Evolutionary conservation across 2,329 filamentous ascomycete species (phyloP).

Genomic region (Penicillium vulpinum): DNA sequence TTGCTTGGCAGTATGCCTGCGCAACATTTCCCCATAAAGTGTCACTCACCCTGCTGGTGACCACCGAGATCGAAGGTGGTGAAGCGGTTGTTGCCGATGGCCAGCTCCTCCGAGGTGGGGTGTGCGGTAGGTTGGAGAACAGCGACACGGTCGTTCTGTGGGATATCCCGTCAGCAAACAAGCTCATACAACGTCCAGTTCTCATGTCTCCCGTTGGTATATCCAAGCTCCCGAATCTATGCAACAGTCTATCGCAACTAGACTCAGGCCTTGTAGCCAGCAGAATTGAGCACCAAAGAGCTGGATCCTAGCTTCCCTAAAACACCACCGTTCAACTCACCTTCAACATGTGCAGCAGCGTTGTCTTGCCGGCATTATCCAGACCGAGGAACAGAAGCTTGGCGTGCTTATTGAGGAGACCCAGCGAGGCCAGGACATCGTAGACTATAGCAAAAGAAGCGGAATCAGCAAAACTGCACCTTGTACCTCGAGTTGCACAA

Average conservation of each 20-base stretch:
- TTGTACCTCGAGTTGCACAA: background rate
- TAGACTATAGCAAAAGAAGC: constrained; percentile 62
- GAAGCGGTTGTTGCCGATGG: constrained; percentile 90
- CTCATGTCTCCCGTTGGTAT: background rate
- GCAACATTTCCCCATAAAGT: background rate
- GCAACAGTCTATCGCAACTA: background rate
- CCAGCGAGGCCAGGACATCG: constrained; percentile 83
- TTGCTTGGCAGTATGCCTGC: background rate
- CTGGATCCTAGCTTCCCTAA: background rate
- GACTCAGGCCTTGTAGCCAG: background rate
- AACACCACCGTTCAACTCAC: constrained; percentile 49
- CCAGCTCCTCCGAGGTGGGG: constrained; percentile 88
- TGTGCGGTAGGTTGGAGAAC: constrained; percentile 88
- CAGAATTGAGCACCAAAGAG: background rate
- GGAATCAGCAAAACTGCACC: constrained; percentile 9
- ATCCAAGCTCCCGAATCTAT: background rate
- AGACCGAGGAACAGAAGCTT: constrained; percentile 92
- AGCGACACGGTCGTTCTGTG: constrained; percentile 85
- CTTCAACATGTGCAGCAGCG: constrained; percentile 93
- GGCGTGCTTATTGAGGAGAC: constrained; percentile 91
- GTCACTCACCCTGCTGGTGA: constrained; percentile 77
- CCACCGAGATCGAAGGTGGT: constrained; percentile 92
- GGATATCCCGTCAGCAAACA: constrained; percentile 2
- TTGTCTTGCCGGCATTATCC: constrained; percentile 94
- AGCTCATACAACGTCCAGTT: background rate